Conservation (phyloP, 2,329 filamentous ascomycete genomes). For the Talaromyces sp. region DNA sequence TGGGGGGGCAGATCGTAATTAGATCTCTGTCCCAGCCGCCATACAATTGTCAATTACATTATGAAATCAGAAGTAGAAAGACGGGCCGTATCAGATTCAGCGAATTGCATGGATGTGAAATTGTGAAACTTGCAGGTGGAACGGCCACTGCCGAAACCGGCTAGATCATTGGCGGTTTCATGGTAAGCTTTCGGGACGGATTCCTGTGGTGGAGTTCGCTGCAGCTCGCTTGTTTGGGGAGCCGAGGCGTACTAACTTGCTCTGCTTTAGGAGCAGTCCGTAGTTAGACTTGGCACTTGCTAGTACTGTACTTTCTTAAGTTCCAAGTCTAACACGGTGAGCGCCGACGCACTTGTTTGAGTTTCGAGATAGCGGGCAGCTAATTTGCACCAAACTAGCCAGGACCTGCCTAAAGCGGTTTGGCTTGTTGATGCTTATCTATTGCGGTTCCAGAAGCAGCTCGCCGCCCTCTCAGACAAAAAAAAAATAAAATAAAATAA, state of each 20-base stretch:
- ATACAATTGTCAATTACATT: too few relatives aligned
- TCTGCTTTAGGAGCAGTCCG: neutral
- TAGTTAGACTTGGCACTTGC: neutral
- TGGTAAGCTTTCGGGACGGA: conserved; percentile 1
- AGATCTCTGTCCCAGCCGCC: too few relatives aligned
- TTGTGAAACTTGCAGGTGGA: neutral
- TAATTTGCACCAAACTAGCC: neutral
- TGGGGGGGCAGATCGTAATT: neutral
- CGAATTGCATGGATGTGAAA: too few relatives aligned
- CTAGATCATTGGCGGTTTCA: neutral
- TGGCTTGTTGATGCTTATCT: neutral
- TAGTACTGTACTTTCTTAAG: neutral
- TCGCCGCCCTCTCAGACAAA: too few relatives aligned
- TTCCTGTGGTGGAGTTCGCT: neutral
- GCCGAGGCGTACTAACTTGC: neutral
- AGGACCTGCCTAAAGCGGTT: neutral
- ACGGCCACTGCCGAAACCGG: neutral
- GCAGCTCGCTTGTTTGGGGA: neutral
- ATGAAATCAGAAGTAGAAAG: too few relatives aligned
- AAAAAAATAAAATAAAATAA: too few relatives aligned
- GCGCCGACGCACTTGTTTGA: neutral
- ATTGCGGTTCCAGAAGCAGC: too few relatives aligned
- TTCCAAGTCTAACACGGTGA: neutral
- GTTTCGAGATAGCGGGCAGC: neutral
- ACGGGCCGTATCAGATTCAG: neutral